Conservation (phyloP, 2,329 filamentous ascomycete genomes). For the Amesomyces nigricolor region DNA sequence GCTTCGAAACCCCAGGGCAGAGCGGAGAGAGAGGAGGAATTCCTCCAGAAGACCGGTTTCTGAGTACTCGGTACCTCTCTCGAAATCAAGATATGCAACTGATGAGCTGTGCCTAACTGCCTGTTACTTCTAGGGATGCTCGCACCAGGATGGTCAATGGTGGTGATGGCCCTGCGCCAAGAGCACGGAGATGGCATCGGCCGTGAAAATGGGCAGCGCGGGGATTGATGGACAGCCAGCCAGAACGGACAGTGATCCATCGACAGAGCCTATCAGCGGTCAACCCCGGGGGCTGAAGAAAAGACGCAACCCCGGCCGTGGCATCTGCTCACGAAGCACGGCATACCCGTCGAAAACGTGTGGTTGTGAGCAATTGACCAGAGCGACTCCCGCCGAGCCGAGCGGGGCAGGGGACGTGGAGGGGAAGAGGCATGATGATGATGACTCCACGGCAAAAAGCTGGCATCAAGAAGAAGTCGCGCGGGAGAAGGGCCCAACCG, state of each 20-base stretch:
- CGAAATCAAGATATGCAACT: too few species aligned
- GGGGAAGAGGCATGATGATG: not conserved
- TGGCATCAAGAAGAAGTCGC: too few species aligned
- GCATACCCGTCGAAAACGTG: slow-evolving; percentile 8
- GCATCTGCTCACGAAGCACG: slow-evolving; percentile 18
- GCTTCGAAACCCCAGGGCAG: too few species aligned
- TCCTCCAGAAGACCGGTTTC: too few species aligned
- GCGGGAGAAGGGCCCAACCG: not conserved
- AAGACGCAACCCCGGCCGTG: slow-evolving; percentile 11
- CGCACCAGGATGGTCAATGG: not conserved
- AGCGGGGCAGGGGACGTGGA: not conserved
- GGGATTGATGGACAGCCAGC: too few species aligned
- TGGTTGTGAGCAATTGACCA: too few species aligned
- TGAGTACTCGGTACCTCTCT: too few species aligned
- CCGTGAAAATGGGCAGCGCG: too few species aligned
- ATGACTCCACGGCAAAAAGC: too few species aligned
- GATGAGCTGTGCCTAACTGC: too few species aligned
- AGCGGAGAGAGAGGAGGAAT: too few species aligned
- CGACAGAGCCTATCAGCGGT: slow-evolving; percentile 11
- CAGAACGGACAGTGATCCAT: not conserved
- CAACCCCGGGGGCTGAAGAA: slow-evolving; percentile 1
- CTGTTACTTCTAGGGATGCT: not conserved
- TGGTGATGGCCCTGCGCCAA: not conserved
- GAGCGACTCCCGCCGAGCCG: not conserved
- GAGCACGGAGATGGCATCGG: not conserved